phyloP scores from a whole-genome alignment of 2,329 filamentous ascomycete genomes.

The Thielaviopsis populi region DNA sequence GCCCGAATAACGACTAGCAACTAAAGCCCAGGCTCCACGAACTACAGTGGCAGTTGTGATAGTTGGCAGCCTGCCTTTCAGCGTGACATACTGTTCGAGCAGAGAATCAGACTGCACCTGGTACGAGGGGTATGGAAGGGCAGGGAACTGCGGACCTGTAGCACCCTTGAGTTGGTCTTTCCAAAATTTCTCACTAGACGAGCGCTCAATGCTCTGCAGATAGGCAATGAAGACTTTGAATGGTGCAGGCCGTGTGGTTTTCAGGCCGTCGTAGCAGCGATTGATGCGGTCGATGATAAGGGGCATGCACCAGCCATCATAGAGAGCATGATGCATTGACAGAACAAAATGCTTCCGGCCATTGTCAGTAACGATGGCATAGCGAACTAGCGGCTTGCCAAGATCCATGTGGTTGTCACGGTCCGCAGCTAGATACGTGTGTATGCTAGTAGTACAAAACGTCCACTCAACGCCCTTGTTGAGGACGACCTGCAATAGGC shows the following conservation, averaged over 20 bases:
- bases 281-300: conserved; percentile 35
- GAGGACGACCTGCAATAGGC: conserved; percentile 34
- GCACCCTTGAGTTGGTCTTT: conserved; percentile 31
- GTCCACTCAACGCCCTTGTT: conserved; percentile 26
- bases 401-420: conserved; percentile 30
- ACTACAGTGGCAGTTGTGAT: conserved; percentile 41
- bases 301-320: conserved; percentile 42
- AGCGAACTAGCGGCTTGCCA: conserved; percentile 32
- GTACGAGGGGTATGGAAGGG: conserved; percentile 33
- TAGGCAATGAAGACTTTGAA: conserved; percentile 38
- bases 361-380: conserved; percentile 28
- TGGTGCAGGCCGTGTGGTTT: conserved; percentile 17
- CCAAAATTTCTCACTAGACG: conserved; percentile 33
- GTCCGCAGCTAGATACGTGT: conserved; percentile 29
- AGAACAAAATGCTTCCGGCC: conserved; percentile 32
- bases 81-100: conserved; percentile 36
- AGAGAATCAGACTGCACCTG: conserved; percentile 38
- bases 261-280: conserved; percentile 26
- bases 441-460: conserved; percentile 23
- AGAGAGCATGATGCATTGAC: conserved; percentile 41
- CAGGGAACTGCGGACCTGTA: conserved; percentile 32
- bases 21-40: conserved; percentile 43
- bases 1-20: conserved; percentile 38
- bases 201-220: conserved; percentile 27
- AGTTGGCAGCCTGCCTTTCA: conserved; percentile 20